These are phyloP conservation scores for Paraphaeosphaeria minitans DNA, from an alignment of 2,329 filamentous ascomycete genomes.

Conservation along the genomic window DNA sequence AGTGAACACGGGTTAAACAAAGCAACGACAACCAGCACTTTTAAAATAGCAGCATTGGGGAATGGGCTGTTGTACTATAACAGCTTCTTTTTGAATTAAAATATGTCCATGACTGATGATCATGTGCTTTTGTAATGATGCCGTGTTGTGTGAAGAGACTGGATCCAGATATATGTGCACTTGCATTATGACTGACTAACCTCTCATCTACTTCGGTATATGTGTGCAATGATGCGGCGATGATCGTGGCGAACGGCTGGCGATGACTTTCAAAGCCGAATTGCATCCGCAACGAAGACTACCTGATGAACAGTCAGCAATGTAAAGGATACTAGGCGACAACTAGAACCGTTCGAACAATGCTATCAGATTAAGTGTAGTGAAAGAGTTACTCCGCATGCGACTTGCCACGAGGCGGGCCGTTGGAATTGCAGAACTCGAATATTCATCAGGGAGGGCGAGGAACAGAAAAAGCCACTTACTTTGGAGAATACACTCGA, in stretches of 20 bases:
- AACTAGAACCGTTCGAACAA: neutral
- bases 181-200: neutral
- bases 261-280: neutral
- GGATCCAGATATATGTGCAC: neutral
- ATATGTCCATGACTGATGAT: neutral
- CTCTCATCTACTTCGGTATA: neutral
- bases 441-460: constrained; percentile 49
- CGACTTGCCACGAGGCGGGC: constrained; percentile 41
- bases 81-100: neutral
- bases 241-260: neutral
- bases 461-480: neutral
- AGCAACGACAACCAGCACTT: neutral
- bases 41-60: neutral
- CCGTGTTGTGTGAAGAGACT: neutral
- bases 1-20: neutral
- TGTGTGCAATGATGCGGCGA: neutral
- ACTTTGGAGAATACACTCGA: neutral
- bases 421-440: constrained; percentile 59
- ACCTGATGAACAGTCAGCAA: neutral
- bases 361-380: constrained; percentile 56
- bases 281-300: neutral
- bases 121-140: neutral
- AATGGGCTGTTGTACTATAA: neutral
- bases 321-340: neutral
- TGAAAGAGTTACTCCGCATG: constrained; percentile 52